Base-by-base conservation (phyloP, 768 basidiomycete species). In the Tulasnella sp. region DNA sequence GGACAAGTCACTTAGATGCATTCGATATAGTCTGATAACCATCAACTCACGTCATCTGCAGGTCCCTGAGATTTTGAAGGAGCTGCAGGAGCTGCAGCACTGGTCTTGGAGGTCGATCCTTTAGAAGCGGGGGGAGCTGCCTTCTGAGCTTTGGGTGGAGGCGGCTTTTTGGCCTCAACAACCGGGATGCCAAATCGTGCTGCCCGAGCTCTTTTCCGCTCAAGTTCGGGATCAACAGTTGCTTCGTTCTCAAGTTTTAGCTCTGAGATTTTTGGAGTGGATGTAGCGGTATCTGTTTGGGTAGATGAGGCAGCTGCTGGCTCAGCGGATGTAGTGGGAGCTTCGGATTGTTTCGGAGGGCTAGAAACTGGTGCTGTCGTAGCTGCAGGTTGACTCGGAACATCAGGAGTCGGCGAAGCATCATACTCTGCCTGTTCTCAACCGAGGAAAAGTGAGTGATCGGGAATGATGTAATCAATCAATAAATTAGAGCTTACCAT, bases 181-280 rank as follows among this genome's bases (percentile, higher is more conserved):
- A 24, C 39, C 5, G 44, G 31, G 4, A 53, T 19, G 12, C 60
- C 60, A 27, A 61, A 61, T 28, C 56, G 24, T 22, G 43, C 60
- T 2, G 53, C 45, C 3, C 60, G 33, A 29, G 45, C 48, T 37
- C 41, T 37, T 22, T 49, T 34, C 5, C 40, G 16, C 28, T 37
- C 50, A 12, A 10, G 3, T 32, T 35, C 41, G 40, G 28, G 20
- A 20, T 34, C 27, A 24, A 33, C 34, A 25, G 28, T n/a, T 25
- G 45, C 53, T 32, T 53, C 49, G 1, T 19, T 46, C 37, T 46
- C 47, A 6, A 28, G 20, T 2, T 39, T 32, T 15, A 45, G 31
- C 3, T n/a, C 34, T 13, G 31, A 45, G 13, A 39, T 24, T 12
- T 40, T 2, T 1, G 15, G 19, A 12, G 31, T 45, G 33, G 19